Evolutionary conservation across 345 rosid species (phyloP), one percentile per base, ranked within the genome.

Genomic region (Camelina sativa): DNA sequence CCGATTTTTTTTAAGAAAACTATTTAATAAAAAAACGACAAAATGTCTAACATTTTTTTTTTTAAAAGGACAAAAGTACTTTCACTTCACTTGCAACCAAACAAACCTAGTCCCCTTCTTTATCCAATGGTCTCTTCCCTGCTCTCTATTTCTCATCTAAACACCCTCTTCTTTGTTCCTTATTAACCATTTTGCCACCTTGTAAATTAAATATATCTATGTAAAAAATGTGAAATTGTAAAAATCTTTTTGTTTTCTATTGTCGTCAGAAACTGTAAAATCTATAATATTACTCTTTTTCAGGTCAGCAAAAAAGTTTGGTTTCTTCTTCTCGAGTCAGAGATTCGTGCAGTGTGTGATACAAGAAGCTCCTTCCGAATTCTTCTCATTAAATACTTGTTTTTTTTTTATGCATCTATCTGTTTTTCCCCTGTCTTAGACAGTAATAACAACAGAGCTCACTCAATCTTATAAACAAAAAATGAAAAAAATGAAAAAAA

Each of bases 91-190:
- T 71, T 72, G 81, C 77, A 58, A 77, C 76, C 77, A 77, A 77
- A 77, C 77, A 77, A 77, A 72, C 77, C 64, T 58, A 77, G 77
- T 72, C 58, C 81, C 77, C 81, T 77, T 77, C 81, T 77, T 71
- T 77, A 72, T 72, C 77, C 81, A 77, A 77, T 77, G 81, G 81
- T 65, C 51, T 65, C 52, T 77, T 22, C 41, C 12, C 23, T 77
- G 77, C 68, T 71, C 77, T 77, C 73, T 77, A 72, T 22, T 47
- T 30, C 69, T 34, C 58, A 30, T 43, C 73, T 65, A 56, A 65
- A 40, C 32, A 71, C 77, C 73, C 81, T 72, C 40, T 72, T 19
- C 15, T 67, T 43, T 64, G 13, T 48, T 4, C 16, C 54, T 66
- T 60, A 72, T 78, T 51, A 43, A 58, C 73, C 46, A 67, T 52